phyloP scores from a whole-genome alignment of 495 filamentous ascomycete genomes.

The Penicillium soppii region DNA sequence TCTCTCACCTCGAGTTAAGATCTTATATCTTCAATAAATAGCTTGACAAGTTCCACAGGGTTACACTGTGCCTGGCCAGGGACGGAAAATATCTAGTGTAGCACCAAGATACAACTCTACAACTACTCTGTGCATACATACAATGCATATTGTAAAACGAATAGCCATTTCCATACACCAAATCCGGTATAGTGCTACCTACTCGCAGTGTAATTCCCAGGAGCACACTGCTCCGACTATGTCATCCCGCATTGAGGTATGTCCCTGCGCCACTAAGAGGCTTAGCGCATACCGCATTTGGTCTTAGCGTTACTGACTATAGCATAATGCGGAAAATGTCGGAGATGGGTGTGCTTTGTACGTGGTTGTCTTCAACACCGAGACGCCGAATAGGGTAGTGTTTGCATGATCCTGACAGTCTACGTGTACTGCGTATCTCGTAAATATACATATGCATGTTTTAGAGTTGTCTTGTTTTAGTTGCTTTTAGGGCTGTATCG shows the following conservation, averaged over 20 bases:
- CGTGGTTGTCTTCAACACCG: constrained; percentile 10
- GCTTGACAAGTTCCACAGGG: background rate
- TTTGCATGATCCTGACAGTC: background rate
- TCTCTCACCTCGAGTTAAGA: background rate
- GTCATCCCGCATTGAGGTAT: constrained; percentile 20
- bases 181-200: no score
- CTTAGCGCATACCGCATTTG: constrained; percentile 7
- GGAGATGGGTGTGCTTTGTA: background rate
- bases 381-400: constrained; percentile 11
- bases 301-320: background rate
- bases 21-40: background rate
- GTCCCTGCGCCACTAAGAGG: constrained; percentile 23
- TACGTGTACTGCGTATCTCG: no score
- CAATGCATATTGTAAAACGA: background rate
- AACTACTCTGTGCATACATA: background rate
- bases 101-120: no score
- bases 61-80: constrained; percentile 3
- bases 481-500: no score
- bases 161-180: background rate
- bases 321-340: constrained; percentile 4
- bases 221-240: constrained; percentile 28
- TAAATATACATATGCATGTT: no score
- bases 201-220: no score
- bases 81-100: no score
- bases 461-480: no score